Evolutionary conservation across 140 eudicot genomes (phyloP).

Genomic region (Erigeron philadelphicus): DNA sequence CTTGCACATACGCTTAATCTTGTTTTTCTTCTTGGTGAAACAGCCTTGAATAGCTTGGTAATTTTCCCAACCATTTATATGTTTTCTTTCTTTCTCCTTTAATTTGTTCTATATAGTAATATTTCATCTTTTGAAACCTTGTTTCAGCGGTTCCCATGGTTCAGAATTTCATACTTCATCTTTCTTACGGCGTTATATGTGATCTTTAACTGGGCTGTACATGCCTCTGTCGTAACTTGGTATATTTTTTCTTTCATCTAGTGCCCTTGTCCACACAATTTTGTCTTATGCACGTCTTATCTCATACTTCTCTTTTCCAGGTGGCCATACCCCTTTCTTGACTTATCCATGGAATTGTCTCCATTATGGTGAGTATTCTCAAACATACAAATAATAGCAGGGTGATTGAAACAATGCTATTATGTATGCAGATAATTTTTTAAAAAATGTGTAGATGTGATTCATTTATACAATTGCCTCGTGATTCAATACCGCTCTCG

Average conservation of each 20-base stretch:
- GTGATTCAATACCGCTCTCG: neutral
- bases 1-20: slow-evolving; percentile 69
- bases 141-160: slow-evolving; percentile 80
- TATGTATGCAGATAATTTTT: neutral
- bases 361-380: slow-evolving; percentile 73
- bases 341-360: slow-evolving; percentile 52
- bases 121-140: slow-evolving; percentile 12
- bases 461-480: neutral
- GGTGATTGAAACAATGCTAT: neutral
- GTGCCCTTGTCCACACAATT: neutral
- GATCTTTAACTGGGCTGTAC: slow-evolving; percentile 78
- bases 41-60: slow-evolving; percentile 79
- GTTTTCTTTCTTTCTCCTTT: neutral
- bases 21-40: slow-evolving; percentile 71
- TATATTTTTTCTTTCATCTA: slow-evolving; percentile 18
- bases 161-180: slow-evolving; percentile 74
- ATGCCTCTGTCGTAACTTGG: slow-evolving; percentile 64
- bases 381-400: neutral
- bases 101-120: neutral
- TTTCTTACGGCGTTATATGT: slow-evolving; percentile 64
- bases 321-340: slow-evolving; percentile 99
- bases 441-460: neutral
- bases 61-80: slow-evolving; percentile 18
- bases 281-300: neutral
- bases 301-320: slow-evolving; percentile 35